Percentiles rank a stretch among this genome's conserved stretches.
phyloP scores from a whole-genome alignment of 192 early-diverging fungal species.

The Paraglomus brasilianum region DNA sequence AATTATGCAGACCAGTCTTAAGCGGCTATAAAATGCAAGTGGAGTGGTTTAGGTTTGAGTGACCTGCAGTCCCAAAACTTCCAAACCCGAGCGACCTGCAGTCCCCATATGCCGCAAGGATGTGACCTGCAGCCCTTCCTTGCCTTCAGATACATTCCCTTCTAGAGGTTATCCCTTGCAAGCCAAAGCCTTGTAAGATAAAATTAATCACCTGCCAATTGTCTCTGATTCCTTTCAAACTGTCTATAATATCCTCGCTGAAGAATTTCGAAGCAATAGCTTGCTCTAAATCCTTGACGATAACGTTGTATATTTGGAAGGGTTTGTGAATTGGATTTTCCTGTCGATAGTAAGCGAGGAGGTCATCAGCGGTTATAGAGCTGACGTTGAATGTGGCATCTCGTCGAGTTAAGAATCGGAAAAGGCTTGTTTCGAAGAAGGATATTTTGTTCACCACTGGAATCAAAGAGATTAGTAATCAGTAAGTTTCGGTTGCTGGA shows the following conservation, averaged over 20 bases:
- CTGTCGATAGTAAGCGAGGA: conserved; percentile 26
- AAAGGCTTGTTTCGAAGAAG: conserved; percentile 24
- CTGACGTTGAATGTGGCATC: conserved; percentile 21
- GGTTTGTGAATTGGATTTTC: conserved; percentile 4
- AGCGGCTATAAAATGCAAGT: conserved; percentile 22
- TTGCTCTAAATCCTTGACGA: conserved; percentile 26
- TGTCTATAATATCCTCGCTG: conserved; percentile 18
- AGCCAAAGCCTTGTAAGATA: conserved; percentile 23
- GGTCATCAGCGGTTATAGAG: conserved; percentile 30
- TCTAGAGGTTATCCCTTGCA: conserved; percentile 12
- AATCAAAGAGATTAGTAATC: conserved; percentile 23
- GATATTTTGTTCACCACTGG: conserved; percentile 1
- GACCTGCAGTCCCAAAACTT: conserved; percentile 33
- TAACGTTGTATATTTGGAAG: conserved; percentile 15
- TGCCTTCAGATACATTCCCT: background rate
- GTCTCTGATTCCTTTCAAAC: conserved; percentile 29
- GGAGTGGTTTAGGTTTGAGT: conserved; percentile 26
- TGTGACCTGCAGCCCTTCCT: conserved; percentile 17
- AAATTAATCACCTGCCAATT: conserved; percentile 25
- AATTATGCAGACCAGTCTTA: conserved; percentile 14
- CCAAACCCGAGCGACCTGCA: conserved; percentile 31
- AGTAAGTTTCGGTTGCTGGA: too few relatives aligned
- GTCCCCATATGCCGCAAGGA: background rate
- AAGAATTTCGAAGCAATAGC: conserved; percentile 22
- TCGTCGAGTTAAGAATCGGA: conserved; percentile 28